Base-by-base conservation (phyloP, 2,329 filamentous ascomycete species). In the Mycosphaerella arachidis region DNA sequence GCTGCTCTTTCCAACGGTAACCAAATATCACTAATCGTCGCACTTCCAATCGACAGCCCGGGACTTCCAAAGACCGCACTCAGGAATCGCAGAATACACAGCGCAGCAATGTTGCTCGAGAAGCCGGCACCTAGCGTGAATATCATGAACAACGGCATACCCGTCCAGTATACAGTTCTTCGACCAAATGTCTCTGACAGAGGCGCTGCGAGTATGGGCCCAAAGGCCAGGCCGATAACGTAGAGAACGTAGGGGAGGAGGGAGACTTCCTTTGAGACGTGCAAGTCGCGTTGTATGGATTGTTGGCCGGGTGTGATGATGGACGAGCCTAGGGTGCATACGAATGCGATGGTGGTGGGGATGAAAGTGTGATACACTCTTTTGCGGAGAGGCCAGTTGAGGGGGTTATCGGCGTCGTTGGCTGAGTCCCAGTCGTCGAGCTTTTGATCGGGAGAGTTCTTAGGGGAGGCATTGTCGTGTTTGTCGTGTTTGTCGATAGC, bases 51-150 rank as follows among this genome's bases (percentile, higher is more conserved):
- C 8, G 59, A 50, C 7, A 68, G 48, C 6, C 70, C 90, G 80
- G 66, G 89, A 82, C 45, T 86, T 33, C 88, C 89, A 64, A 88
- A 88, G 71, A 88, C 71, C 0, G 89, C 88, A 53, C 90, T 89
- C 67, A 92, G 89, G 76, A 93, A 86, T 2, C 86, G 77, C 24
- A 84, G 74, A 8, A 86, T 72, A 52, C 79, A 77, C 1, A 88
- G 66, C 0, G 76, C 78, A 0, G 74, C 79, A n/a, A 87, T 82
- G 45, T 72, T 79, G 20, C 79, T 75, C 0, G 80, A 76, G 33
- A 84, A 77, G 0, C 80, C 84, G 0, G 79, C 78, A 1, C 84
- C 85, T 0, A 86, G 68, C 0, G 79, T 81, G 68, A 87, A 88
- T 0, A 86, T 66, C 1, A 79, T 77, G 3, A 81, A 82, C 0